A percentile compares a stretch with the other conserved stretches of the same genome.
Conservation (phyloP, 1,139 yeast genomes). For the Yamadazyma taylorii region DNA sequence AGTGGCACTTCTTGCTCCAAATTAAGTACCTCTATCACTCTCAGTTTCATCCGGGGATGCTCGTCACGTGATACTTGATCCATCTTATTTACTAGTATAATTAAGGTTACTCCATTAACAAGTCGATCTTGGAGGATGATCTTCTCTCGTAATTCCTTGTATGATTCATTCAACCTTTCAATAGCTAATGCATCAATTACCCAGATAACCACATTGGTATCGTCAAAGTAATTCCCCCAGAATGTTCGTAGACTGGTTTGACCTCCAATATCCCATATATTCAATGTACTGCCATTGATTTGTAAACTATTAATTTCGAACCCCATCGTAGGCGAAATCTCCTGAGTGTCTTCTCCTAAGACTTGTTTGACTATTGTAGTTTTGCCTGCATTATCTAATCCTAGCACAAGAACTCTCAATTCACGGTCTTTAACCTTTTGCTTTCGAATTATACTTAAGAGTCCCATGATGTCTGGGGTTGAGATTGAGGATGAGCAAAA, state of each 20-base stretch:
- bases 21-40: conserved; percentile 24
- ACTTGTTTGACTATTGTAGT: conserved; percentile 72
- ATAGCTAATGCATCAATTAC: conserved; percentile 74
- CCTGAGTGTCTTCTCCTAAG: conserved; percentile 47
- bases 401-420: conserved; percentile 70
- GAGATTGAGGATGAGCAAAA: background rate
- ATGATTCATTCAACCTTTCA: conserved; percentile 65
- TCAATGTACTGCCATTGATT: conserved; percentile 32
- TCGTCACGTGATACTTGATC: conserved; percentile 38
- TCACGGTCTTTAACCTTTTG: conserved; percentile 81
- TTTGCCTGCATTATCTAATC: conserved; percentile 89
- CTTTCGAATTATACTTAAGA: conserved; percentile 75
- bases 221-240: conserved; percentile 91
- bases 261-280: conserved; percentile 89
- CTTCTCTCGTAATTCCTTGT: conserved; percentile 56
- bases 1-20: conserved; percentile 24
- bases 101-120: conserved; percentile 56
- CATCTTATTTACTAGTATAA: conserved; percentile 57
- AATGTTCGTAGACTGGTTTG: conserved; percentile 75
- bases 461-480: conserved; percentile 87
- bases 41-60: conserved; percentile 15
- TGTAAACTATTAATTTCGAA: conserved; percentile 48
- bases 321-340: conserved; percentile 54
- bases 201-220: conserved; percentile 85
- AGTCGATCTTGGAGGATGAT: conserved; percentile 68